These are phyloP conservation scores for Strobilomyces dryophilus DNA, from an alignment of 768 basidiomycete genomes.

Conservation along the genomic window DNA sequence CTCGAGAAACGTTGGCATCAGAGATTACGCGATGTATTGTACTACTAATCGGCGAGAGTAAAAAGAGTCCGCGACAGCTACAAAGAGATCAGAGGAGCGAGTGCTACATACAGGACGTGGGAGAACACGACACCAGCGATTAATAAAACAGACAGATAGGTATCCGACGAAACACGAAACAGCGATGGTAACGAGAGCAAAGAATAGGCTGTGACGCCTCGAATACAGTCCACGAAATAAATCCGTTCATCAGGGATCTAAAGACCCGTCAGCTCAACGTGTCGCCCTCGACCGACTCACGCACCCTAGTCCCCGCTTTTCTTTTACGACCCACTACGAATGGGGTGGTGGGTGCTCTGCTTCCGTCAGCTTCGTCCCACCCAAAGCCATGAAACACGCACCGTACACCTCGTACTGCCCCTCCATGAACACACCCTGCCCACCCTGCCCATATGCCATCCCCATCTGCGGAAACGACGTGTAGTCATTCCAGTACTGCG, in stretches of 20 bases:
- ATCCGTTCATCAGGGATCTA: too few relatives aligned
- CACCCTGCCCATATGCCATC: slow-evolving; percentile 34
- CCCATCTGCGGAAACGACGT: slow-evolving; percentile 48
- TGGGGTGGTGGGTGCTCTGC: slow-evolving; percentile 12
- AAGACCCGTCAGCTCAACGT: too few relatives aligned
- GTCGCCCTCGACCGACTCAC: too few relatives aligned
- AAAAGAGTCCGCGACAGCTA: not conserved
- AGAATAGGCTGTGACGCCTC: too few relatives aligned
- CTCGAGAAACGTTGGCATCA: too few relatives aligned
- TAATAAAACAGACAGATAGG: too few relatives aligned
- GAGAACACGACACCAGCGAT: too few relatives aligned
- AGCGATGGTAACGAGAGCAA: too few relatives aligned
- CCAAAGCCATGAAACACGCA: slow-evolving; percentile 8
- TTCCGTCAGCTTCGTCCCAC: not conserved
- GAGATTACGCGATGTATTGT: slow-evolving; percentile 9
- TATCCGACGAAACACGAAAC: too few relatives aligned
- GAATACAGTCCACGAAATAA: too few relatives aligned
- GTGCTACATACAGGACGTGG: too few relatives aligned
- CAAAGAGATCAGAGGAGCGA: not conserved
- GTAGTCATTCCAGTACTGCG: slow-evolving; percentile 56
- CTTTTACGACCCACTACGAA: not conserved
- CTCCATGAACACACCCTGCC: slow-evolving; percentile 21
- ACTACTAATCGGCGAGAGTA: slow-evolving; percentile 2
- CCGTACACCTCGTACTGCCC: slow-evolving; percentile 29
- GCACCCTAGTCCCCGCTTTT: too few relatives aligned